Evolutionary conservation across 2,329 filamentous ascomycete genomes (phyloP), one percentile per base, ranked within the genome.

Genomic region (Catunica adiposa): DNA sequence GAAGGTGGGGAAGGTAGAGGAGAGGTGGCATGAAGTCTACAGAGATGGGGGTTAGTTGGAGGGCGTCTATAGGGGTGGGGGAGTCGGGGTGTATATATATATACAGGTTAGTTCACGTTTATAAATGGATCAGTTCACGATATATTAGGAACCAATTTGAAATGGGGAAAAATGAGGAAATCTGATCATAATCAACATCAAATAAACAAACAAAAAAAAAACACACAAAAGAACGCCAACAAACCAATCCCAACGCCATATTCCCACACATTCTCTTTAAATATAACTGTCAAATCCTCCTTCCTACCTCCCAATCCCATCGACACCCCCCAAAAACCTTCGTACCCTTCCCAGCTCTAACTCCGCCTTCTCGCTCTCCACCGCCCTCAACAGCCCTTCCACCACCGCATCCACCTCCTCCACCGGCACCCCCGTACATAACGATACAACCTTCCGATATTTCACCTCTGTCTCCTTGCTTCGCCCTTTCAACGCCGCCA

Each of bases 381-480:
- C 84, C 1, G 92, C 92, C 60, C 86, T 81, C 50, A 94, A 79
- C 46, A 98, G 72, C 2, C 82, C 81, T 54, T 88, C 86, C 0
- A 96, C 74, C 53, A 89, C 78, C 57, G 79, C 78, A 62, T 97
- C 92, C 14, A 97, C 85, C 57, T 87, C 79, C 7, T 76, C 75
- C 59, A 94, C 88, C 0, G 80, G 76, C 34, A 89, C 85, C 7
- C 81, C 82, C 0, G 89, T 94, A 65, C 90, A 96, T 11, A 96
- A 72, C 55, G 84, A 82, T 23, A 98, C 88, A 29, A 97, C 86
- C 61, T 84, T 85, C 25, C 89, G 79, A 66, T 96, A 96, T 68
- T 92, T 88, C 61, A 84, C 75, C 64, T 95, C 90, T 2, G 94
- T 75, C 55, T 95, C 89, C 3, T 82, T 83, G 62, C 87, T 90